These are phyloP conservation scores for Sphaerobolus stellatus DNA, from an alignment of 1,284 basidiomycete genomes.

Conservation along the genomic window DNA sequence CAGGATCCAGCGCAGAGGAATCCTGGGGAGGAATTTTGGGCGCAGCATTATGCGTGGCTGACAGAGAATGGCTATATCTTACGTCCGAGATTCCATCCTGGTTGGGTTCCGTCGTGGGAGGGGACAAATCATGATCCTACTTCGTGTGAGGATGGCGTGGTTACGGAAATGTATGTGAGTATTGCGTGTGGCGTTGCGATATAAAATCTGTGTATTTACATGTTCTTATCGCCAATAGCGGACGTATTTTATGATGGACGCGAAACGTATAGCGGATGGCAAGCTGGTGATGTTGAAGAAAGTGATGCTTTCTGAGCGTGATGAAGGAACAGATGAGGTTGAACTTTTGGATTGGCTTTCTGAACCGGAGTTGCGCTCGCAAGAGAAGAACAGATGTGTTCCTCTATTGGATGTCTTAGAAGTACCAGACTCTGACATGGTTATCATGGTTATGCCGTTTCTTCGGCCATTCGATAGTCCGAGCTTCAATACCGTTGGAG, in stretches of 20 bases:
- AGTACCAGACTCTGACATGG: not conserved
- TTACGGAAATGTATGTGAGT: not conserved
- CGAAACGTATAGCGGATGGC: constrained; percentile 21
- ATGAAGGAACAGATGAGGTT: not conserved
- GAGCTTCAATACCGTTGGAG: constrained; percentile 20
- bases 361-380: not conserved
- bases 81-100: constrained; percentile 35
- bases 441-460: constrained; percentile 28
- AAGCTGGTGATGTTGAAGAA: constrained; percentile 21
- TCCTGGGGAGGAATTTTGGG: not conserved
- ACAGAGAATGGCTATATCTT: constrained; percentile 32
- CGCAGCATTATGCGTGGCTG: not conserved
- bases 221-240: not conserved
- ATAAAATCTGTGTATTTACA: not conserved
- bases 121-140: constrained; percentile 12
- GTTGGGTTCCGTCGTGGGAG: constrained; percentile 38
- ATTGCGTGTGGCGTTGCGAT: not conserved
- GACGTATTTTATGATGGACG: constrained; percentile 16
- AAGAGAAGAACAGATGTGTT: not conserved
- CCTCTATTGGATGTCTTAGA: not conserved
- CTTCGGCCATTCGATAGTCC: constrained; percentile 24
- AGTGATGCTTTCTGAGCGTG: not conserved
- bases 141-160: constrained; percentile 22
- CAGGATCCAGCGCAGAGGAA: not conserved
- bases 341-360: not conserved